These are phyloP conservation scores for Monilinia vaccinii-corymbosi DNA, from an alignment of 2,329 filamentous ascomycete genomes.

Conservation along the genomic window DNA sequence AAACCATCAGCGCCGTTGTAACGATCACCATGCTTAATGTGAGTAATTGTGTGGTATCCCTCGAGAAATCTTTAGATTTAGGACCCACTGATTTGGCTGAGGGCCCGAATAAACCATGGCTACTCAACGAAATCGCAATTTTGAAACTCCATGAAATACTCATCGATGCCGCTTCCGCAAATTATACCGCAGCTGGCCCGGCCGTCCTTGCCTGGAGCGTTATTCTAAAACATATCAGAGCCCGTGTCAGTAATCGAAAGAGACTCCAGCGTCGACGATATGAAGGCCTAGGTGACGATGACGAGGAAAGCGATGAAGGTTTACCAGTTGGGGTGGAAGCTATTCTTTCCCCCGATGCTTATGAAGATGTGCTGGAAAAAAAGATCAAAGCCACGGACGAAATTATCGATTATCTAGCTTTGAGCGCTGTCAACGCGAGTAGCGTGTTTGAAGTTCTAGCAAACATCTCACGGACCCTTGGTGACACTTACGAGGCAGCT, in stretches of 20 bases:
- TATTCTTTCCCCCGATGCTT: constrained; percentile 20
- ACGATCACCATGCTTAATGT: constrained; percentile 63
- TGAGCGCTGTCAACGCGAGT: constrained; percentile 37
- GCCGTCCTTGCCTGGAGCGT: constrained; percentile 76
- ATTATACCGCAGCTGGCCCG: constrained; percentile 57
- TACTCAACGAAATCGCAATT: constrained; percentile 62
- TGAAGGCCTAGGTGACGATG: constrained; percentile 1
- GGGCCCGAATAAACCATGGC: constrained; percentile 45
- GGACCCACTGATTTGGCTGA: constrained; percentile 12
- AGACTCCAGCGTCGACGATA: constrained; percentile 5
- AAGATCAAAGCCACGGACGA: constrained; percentile 32
- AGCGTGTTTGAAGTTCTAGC: constrained; percentile 40
- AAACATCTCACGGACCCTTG: constrained; percentile 35
- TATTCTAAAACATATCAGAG: constrained; percentile 55
- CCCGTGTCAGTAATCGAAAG: constrained; percentile 5
- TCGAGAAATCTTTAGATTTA: constrained; percentile 31
- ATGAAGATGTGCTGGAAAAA: constrained; percentile 38
- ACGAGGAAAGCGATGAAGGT: constrained; percentile 42
- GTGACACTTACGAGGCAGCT: constrained; percentile 28
- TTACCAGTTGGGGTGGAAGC: constrained; percentile 37
- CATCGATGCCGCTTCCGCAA: constrained; percentile 42
- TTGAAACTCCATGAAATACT: constrained; percentile 66
- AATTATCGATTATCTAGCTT: constrained; percentile 37
- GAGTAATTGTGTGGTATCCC: constrained; percentile 18
- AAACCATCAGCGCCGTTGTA: constrained; percentile 59